Evolutionary conservation across 345 rosid genomes (phyloP).

Genomic region (Corchorus olitorius): DNA sequence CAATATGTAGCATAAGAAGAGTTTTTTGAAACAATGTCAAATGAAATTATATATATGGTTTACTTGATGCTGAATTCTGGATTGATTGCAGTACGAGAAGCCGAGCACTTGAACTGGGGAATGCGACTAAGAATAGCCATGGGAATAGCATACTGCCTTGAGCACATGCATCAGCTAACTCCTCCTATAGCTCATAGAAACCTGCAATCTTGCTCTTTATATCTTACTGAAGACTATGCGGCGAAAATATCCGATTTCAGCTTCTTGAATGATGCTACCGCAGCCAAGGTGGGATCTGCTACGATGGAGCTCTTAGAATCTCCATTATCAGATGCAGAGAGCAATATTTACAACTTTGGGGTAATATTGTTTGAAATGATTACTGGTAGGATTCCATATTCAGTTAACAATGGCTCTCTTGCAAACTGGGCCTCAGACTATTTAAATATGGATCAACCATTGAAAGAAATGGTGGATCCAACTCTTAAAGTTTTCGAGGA

Average conservation of each 20-base stretch:
- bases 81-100: slow-evolving; percentile 66
- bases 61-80: slow-evolving; percentile 2
- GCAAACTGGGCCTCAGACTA: slow-evolving; percentile 49
- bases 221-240: slow-evolving; percentile 90
- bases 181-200: slow-evolving; percentile 66
- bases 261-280: slow-evolving; percentile 49
- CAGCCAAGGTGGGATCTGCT: slow-evolving; percentile 45
- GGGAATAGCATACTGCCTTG: slow-evolving; percentile 94
- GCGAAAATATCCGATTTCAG: slow-evolving; percentile 85
- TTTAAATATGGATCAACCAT: slow-evolving; percentile 42
- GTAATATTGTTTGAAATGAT: slow-evolving; percentile 72
- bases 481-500: slow-evolving; percentile 58
- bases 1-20: slow-evolving; percentile 1
- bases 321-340: slow-evolving; percentile 39
- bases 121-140: slow-evolving; percentile 72
- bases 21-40: neutral
- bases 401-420: slow-evolving; percentile 40
- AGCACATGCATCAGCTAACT: slow-evolving; percentile 80
- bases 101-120: slow-evolving; percentile 90
- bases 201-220: slow-evolving; percentile 69
- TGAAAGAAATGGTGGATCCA: slow-evolving; percentile 67
- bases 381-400: slow-evolving; percentile 66
- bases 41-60: neutral
- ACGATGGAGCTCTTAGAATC: slow-evolving; percentile 47
- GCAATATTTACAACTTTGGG: slow-evolving; percentile 70